Evolutionary conservation across 169 alveolate genomes (phyloP), one percentile per base, ranked within the genome.

Genomic region (Plasmodium knowlesi): DNA sequence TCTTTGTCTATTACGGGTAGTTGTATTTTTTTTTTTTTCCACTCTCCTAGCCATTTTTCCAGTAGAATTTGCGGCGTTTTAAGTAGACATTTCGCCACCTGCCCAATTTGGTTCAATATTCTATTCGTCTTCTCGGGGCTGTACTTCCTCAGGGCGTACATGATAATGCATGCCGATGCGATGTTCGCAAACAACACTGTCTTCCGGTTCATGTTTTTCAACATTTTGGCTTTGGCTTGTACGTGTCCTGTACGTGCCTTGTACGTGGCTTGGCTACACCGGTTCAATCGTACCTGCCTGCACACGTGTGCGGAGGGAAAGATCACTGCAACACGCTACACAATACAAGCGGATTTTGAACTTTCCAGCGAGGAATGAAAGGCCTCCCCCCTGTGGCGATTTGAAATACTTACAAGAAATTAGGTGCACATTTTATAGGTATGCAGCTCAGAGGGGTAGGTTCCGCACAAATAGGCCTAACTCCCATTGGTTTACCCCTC

Each of bases 1-100:
- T 74, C 43, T 53, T 85, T 85, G 54, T 85, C 72, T 30, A 85
- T 32, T 43, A n/a, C 19, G 1, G 93, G 93, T 0, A 85, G 43
- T 30, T 46, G 34, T 73, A 85, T 22, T 67, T 25, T 67, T 67
- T 67, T 67, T 67, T 67, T 30, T 22, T 50, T 50, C 61, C 61
- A 50, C 22, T 50, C 46, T 5, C 25, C 46, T 32, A 32, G 8
- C 61, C 81, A 85, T 54, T 74, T 85, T 34, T 50, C 61, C 3
- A 16, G 37, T n/a, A 85, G 37, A 9, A 4, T 1, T 0, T 46
- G 46, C 1, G 92, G 82, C 2, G 6, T 14, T 12, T 32, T 37
- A 50, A 85, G 32, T 74, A 85, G 28, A 80, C 83, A 73, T 22
- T 73, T 67, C 14, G 54, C 67, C 14, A 76, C 25, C 12, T 34